These are phyloP conservation scores for Cutaneotrichosporon mucoides DNA, from an alignment of 1,284 basidiomycete genomes.

Conservation along the genomic window DNA sequence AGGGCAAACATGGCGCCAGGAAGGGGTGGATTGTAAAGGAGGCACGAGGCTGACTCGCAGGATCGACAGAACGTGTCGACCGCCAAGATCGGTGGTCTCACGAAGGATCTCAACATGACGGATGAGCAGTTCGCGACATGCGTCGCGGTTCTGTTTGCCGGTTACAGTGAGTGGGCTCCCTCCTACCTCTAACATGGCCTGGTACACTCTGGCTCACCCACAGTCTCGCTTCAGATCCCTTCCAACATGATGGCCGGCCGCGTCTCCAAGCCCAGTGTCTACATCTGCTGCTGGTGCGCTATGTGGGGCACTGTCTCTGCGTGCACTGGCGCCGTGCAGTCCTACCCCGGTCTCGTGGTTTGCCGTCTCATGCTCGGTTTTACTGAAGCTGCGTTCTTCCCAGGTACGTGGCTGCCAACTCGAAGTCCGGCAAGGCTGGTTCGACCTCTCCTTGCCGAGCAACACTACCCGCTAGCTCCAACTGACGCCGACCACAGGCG, in stretches of 20 bases:
- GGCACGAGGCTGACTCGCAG: neutral
- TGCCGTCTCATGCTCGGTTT: constrained; percentile 31
- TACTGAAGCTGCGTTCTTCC: constrained; percentile 41
- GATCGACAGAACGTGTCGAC: constrained; percentile 15
- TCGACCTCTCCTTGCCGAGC: no score
- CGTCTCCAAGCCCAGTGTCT: constrained; percentile 32
- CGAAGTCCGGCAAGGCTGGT: no score
- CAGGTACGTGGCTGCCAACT: no score
- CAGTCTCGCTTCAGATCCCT: constrained; percentile 38
- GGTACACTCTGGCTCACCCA: no score
- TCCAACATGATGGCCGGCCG: constrained; percentile 37
- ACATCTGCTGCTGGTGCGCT: constrained; percentile 25
- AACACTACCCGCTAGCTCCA: no score
- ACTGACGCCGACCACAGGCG: neutral
- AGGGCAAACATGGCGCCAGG: no score
- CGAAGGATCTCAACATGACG: constrained; percentile 19
- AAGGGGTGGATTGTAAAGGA: no score
- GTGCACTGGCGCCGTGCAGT: constrained; percentile 31
- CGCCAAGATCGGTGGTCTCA: constrained; percentile 24
- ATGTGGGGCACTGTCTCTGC: constrained; percentile 41
- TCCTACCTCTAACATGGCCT: neutral
- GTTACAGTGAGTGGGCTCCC: constrained; percentile 5
- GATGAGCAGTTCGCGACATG: constrained; percentile 29
- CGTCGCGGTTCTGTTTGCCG: constrained; percentile 31
- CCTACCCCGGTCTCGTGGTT: constrained; percentile 25